phyloP scores from a whole-genome alignment of 2,329 filamentous ascomycete species.

The Ilyonectria mors-panacis region DNA sequence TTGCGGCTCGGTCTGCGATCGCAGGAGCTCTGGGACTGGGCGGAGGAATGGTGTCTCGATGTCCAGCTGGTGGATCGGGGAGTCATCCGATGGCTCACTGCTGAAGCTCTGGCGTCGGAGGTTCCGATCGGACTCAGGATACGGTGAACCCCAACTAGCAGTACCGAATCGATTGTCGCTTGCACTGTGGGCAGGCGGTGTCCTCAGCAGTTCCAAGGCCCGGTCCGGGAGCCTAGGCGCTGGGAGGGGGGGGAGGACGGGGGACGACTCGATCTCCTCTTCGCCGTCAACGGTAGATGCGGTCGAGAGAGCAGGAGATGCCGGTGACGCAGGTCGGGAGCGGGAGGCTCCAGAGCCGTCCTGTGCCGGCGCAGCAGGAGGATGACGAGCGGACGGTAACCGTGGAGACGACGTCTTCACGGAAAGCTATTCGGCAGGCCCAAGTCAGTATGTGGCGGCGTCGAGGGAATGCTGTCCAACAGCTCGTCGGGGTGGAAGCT shows the following conservation, averaged over 20 bases:
- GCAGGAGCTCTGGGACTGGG: slow-evolving; percentile 64
- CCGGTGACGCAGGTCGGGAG: slow-evolving; percentile 57
- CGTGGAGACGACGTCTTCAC: slow-evolving; percentile 71
- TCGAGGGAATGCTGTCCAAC: slow-evolving; percentile 27
- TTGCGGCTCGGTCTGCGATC: slow-evolving; percentile 48
- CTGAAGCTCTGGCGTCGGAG: slow-evolving; percentile 67
- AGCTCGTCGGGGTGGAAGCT: slow-evolving; percentile 26
- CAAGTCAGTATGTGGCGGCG: slow-evolving; percentile 48
- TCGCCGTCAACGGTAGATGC: slow-evolving; percentile 73
- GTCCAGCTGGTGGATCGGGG: slow-evolving; percentile 72
- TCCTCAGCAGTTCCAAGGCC: slow-evolving; percentile 68
- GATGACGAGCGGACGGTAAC: slow-evolving; percentile 60
- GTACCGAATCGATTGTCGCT: slow-evolving; percentile 70
- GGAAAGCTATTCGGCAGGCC: slow-evolving; percentile 51
- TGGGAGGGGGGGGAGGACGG: slow-evolving; percentile 71
- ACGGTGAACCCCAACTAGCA: slow-evolving; percentile 93
- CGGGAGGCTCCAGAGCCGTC: slow-evolving; percentile 63
- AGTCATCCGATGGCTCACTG: slow-evolving; percentile 73
- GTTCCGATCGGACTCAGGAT: slow-evolving; percentile 75
- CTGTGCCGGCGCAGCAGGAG: slow-evolving; percentile 75
- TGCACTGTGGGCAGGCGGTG: slow-evolving; percentile 58
- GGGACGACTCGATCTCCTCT: slow-evolving; percentile 69
- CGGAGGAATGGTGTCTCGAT: slow-evolving; percentile 75
- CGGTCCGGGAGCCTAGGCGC: slow-evolving; percentile 71
- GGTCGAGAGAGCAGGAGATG: slow-evolving; percentile 73